Evolutionary conservation across 2,329 filamentous ascomycete species (phyloP), one percentile per base, ranked within the genome.

Genomic region (Diaporthe sp.): DNA sequence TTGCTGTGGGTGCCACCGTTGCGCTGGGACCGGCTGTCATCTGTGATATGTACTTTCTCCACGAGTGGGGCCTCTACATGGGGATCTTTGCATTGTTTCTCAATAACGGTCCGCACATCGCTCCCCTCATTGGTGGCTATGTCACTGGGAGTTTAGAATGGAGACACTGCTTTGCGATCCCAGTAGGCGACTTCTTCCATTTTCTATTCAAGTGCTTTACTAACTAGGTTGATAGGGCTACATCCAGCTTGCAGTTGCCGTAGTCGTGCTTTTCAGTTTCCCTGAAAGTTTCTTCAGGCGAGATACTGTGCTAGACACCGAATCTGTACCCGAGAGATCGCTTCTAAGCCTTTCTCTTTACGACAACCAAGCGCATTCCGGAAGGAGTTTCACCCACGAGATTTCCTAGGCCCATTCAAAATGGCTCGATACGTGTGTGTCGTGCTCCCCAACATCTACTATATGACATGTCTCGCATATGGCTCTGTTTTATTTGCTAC

Each of bases 41-140:
- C 59, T 65, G 59, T 27, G 59, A 65, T 4, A 65, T 65, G 59
- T 65, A 65, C 27, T 65, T 65, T 5, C 59, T 65, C 19, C 59
- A 65, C 25, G 59, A 65, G 17, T 42, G 59, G 8, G 59, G 59
- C 12, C 13, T 65, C 12, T 65, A 65, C 12, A 65, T 65, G 59
- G 59, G 59, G 2, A 65, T 65, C 2, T 65, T 50, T n/a, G 59
- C 59, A 1, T 25, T 65, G 5, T 65, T 65, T 17, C 39, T 65
- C 27, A 65, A 65, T 1, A 65, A 65, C 17, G 59, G 59, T 6
- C 59, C 59, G 27, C 59, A 65, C 4, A n/a, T 65, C n/a, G 59
- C 59, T 27, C 59, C 59, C 19, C 30, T 65, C 19, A 65, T 65
- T 13, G 59, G 59, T 9, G 59, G 59, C 59, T 65, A 32, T 65